These are phyloP conservation scores for Neoboletus magnificus DNA, from an alignment of 768 basidiomycete genomes.

Conservation along the genomic window DNA sequence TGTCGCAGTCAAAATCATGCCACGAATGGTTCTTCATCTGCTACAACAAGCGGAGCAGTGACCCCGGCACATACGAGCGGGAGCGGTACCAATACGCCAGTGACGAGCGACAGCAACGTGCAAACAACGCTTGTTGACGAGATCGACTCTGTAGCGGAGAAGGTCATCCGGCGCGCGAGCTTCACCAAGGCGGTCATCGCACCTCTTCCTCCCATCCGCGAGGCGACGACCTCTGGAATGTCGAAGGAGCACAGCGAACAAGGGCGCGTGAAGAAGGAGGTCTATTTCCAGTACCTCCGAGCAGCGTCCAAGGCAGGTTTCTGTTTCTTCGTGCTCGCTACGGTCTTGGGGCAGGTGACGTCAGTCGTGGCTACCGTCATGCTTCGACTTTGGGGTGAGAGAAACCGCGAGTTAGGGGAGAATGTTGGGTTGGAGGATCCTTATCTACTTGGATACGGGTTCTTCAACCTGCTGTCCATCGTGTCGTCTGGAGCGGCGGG, in stretches of 20 bases:
- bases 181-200: conserved; percentile 55
- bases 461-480: conserved; percentile 59
- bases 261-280: conserved; percentile 72
- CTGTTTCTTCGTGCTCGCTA: conserved; percentile 56
- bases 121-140: conserved; percentile 25
- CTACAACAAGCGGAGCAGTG: conserved; percentile 38
- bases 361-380: conserved; percentile 61
- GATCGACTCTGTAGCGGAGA: conserved; percentile 45
- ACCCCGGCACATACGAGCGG: conserved; percentile 46
- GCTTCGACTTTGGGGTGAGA: conserved; percentile 80
- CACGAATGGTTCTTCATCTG: conserved; percentile 39
- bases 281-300: conserved; percentile 75
- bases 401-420: conserved; percentile 57
- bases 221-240: conserved; percentile 43
- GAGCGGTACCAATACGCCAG: conserved; percentile 20
- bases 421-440: conserved; percentile 53
- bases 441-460: conserved; percentile 64
- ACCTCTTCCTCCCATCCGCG: conserved; percentile 37
- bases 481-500: conserved; percentile 53
- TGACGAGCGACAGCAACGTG: conserved; percentile 18
- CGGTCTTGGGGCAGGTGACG: conserved; percentile 52
- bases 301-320: conserved; percentile 79
- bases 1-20: conserved; percentile 45
- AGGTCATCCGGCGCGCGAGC: conserved; percentile 53
- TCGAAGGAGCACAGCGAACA: conserved; percentile 74